A percentile compares a stretch with the other conserved stretches of the same genome.
phyloP scores from a whole-genome alignment of 176 grass and related monocot genomes.

The Canna indica region DNA sequence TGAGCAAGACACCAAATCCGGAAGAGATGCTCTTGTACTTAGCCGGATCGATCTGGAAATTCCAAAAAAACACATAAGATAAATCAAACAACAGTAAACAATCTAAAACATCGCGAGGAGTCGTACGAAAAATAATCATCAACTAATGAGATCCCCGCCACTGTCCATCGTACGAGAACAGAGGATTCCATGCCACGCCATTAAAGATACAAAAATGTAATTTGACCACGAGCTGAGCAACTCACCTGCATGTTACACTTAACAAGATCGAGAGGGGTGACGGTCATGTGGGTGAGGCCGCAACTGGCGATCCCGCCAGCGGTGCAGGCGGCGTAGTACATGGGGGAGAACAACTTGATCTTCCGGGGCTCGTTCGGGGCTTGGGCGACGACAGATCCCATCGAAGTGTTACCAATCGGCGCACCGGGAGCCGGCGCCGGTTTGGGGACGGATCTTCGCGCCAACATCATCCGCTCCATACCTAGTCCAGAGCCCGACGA shows the following conservation, averaged over 20 bases:
- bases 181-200: neutral
- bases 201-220: neutral
- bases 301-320: slow-evolving; percentile 81
- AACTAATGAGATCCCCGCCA: neutral
- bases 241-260: slow-evolving; percentile 99
- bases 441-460: neutral
- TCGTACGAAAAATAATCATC: no score
- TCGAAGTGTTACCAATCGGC: neutral
- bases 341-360: slow-evolving; percentile 73
- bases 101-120: neutral
- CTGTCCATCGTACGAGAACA: neutral
- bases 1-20: slow-evolving; percentile 73
- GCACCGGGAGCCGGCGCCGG: neutral
- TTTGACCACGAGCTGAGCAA: neutral
- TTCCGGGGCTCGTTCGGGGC: slow-evolving; percentile 20
- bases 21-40: slow-evolving; percentile 92
- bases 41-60: slow-evolving; percentile 61
- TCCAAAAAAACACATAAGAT: neutral
- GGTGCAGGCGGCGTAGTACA: slow-evolving; percentile 88
- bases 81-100: neutral
- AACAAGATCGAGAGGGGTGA: slow-evolving; percentile 93
- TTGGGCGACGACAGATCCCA: neutral
- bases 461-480: neutral
- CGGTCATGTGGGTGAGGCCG: slow-evolving; percentile 89
- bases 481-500: neutral